phyloP scores from a whole-genome alignment of 176 grass and related monocot species.

The Cymbopogon citratus region DNA sequence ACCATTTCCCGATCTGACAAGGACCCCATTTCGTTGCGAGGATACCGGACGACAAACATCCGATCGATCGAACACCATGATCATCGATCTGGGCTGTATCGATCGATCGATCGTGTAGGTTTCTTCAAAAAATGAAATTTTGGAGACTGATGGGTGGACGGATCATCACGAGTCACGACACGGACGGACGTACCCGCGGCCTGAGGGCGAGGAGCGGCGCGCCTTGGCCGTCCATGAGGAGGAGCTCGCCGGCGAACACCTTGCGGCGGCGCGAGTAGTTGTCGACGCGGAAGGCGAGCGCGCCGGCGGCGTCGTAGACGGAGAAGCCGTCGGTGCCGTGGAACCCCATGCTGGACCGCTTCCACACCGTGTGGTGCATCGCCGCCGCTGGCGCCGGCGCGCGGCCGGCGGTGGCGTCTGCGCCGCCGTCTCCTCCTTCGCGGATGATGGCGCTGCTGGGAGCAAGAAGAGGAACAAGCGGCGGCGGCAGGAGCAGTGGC shows the following conservation, averaged over 20 bases:
- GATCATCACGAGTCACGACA: too few species aligned
- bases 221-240: constrained; percentile 78
- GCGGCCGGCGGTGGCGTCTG: too few species aligned
- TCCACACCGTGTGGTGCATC: too few species aligned
- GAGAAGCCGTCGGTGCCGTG: too few species aligned
- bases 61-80: neutral
- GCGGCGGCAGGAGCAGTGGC: too few species aligned
- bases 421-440: too few species aligned
- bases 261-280: constrained; percentile 77
- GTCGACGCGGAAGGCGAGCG: constrained; percentile 70
- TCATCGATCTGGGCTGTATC: neutral
- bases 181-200: constrained; percentile 46
- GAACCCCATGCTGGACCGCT: too few species aligned
- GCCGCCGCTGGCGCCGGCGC: too few species aligned
- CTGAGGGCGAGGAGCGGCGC: constrained; percentile 47
- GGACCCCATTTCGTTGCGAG: neutral
- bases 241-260: constrained; percentile 53
- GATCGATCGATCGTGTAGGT: neutral
- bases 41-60: neutral
- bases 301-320: constrained; percentile 60
- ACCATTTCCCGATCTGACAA: neutral
- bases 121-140: neutral
- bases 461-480: too few species aligned
- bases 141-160: neutral
- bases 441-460: too few species aligned